Percentiles rank a stretch among this genome's conserved stretches.
Evolutionary conservation across 768 basidiomycete species (phyloP).

Genomic region (Mycena belliarum): DNA sequence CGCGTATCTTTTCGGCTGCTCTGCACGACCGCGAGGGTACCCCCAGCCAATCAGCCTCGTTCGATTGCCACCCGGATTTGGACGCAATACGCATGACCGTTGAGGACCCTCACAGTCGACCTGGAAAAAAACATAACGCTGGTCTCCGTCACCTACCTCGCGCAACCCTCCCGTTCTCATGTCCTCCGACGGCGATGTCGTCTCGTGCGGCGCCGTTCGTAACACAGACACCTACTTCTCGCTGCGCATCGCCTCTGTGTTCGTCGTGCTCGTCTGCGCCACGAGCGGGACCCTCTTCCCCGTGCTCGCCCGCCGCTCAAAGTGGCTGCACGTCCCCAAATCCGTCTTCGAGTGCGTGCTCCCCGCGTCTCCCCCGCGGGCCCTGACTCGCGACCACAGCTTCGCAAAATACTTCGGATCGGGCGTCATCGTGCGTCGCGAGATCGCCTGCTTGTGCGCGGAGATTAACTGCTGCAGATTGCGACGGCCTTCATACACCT

Average conservation of each 20-base stretch:
- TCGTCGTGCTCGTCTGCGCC: constrained; percentile 52
- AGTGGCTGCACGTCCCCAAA: constrained; percentile 41
- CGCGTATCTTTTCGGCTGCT: too few relatives aligned
- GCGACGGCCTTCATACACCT: constrained; percentile 91
- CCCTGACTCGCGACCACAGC: constrained; percentile 32
- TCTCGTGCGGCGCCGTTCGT: constrained; percentile 40
- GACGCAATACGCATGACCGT: background rate
- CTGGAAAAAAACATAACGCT: background rate
- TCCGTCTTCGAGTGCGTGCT: constrained; percentile 51
- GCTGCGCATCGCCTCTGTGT: constrained; percentile 56
- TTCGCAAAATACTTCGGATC: constrained; percentile 93
- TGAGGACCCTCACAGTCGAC: constrained; percentile 13
- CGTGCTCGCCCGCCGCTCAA: constrained; percentile 44
- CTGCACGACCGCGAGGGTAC: background rate
- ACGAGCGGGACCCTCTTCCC: constrained; percentile 55
- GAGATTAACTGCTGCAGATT: constrained; percentile 47
- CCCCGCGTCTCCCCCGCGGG: too few relatives aligned
- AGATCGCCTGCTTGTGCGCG: background rate
- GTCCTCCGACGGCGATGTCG: constrained; percentile 8
- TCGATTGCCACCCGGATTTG: background rate
- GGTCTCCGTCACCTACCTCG: background rate
- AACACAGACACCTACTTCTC: constrained; percentile 38
- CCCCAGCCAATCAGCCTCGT: background rate
- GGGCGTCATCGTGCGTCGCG: constrained; percentile 71
- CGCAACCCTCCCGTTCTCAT: background rate